Evolutionary conservation across 2,329 filamentous ascomycete genomes (phyloP).

Genomic region (Apiospora kogelbergensis): DNA sequence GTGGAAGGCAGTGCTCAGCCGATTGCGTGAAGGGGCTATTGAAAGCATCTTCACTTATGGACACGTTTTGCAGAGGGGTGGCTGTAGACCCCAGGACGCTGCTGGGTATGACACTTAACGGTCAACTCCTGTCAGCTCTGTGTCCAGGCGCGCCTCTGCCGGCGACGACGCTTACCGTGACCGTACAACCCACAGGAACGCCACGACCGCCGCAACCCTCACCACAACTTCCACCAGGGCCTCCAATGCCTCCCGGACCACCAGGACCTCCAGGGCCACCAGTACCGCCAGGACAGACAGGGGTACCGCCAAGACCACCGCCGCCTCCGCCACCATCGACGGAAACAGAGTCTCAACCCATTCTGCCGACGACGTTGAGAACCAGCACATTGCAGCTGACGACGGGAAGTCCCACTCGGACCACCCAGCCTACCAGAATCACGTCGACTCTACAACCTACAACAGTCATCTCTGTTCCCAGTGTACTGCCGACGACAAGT

Average conservation of each 20-base stretch:
- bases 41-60: conserved; percentile 4
- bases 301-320: neutral
- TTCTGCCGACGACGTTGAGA: neutral
- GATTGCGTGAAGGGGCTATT: conserved; percentile 11
- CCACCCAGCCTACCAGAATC: neutral
- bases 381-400: neutral
- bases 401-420: neutral
- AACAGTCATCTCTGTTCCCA: neutral
- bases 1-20: conserved; percentile 13
- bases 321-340: neutral
- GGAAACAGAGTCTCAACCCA: neutral
- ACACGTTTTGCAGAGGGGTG: conserved; percentile 11
- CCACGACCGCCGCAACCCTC: neutral
- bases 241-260: neutral
- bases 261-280: neutral
- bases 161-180: conserved; percentile 11
- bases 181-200: conserved; percentile 9
- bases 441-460: neutral
- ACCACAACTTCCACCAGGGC: neutral
- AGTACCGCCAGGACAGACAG: neutral
- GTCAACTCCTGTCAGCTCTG: conserved; percentile 10
- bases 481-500: neutral
- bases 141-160: conserved; percentile 12
- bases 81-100: conserved; percentile 11
- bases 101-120: conserved; percentile 11